phyloP scores from a whole-genome alignment of 1,139 yeast species.

The Debaryomyces subglobosus region DNA sequence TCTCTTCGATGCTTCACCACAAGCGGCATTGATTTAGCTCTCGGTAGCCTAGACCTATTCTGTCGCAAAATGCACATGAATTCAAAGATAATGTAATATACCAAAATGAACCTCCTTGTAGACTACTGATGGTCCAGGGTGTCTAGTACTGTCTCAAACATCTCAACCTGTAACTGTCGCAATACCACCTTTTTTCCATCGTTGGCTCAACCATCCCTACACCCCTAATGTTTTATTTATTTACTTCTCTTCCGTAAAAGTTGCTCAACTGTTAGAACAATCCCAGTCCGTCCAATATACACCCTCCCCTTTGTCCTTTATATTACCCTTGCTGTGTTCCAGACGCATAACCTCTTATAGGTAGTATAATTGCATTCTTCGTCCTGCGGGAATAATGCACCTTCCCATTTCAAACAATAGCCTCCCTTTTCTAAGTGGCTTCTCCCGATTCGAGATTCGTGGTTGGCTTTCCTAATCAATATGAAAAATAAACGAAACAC shows the following conservation, averaged over 20 bases:
- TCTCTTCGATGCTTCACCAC: background rate
- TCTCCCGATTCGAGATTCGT: slow-evolving; percentile 4
- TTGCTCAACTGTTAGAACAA: background rate
- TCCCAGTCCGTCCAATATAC: background rate
- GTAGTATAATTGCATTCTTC: background rate
- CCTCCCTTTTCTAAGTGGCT: background rate
- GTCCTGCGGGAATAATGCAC: background rate
- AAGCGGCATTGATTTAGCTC: background rate
- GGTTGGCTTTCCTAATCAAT: slow-evolving; percentile 1
- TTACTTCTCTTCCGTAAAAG: background rate
- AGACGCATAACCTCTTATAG: background rate
- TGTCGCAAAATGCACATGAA: background rate
- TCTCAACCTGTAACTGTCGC: background rate
- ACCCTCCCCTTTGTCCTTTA: background rate
- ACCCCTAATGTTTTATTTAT: background rate
- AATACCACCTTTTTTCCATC: background rate
- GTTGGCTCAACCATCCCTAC: background rate
- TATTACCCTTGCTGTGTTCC: background rate
- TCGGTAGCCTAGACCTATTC: background rate
- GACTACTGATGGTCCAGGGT: background rate
- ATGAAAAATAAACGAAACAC: slow-evolving; percentile 8
- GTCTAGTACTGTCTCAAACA: background rate
- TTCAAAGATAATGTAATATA: background rate
- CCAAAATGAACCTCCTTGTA: background rate
- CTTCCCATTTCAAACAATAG: background rate